These are phyloP conservation scores for Puccinia hordei DNA, from an alignment of 1,284 basidiomycete species.

Conservation along the genomic window DNA sequence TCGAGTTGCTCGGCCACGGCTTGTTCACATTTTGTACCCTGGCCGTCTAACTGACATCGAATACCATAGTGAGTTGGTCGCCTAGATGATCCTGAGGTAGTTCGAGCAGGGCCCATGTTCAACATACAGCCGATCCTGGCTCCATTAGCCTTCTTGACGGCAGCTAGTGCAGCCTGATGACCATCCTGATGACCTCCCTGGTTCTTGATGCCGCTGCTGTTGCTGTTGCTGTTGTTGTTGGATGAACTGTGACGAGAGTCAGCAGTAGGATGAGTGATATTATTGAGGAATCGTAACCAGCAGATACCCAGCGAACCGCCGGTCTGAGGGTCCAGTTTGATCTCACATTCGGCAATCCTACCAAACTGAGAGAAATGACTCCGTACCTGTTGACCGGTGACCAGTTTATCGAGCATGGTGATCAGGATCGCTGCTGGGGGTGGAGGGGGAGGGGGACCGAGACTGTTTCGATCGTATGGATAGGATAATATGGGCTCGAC, in stretches of 20 bases:
- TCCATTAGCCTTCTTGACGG: constrained; percentile 52
- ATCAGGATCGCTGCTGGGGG: constrained; percentile 69
- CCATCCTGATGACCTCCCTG: constrained; percentile 58
- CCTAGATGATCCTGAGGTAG: constrained; percentile 5
- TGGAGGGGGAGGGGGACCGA: constrained; percentile 73
- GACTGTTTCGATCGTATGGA: constrained; percentile 76
- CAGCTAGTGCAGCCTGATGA: constrained; percentile 58
- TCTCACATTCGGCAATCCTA: constrained; percentile 70
- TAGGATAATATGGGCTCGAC: constrained; percentile 18
- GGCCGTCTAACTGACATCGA: constrained; percentile 60
- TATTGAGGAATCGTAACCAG: constrained; percentile 69
- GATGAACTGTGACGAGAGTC: constrained; percentile 51
- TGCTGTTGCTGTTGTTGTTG: constrained; percentile 51
- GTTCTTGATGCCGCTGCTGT: constrained; percentile 56
- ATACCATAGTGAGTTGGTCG: constrained; percentile 50
- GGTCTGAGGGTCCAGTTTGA: constrained; percentile 76
- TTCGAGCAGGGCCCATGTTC: constrained; percentile 19
- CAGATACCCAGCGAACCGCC: constrained; percentile 82
- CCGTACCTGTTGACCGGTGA: constrained; percentile 69
- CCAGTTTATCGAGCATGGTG: constrained; percentile 72
- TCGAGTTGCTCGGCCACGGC: constrained; percentile 52
- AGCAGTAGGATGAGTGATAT: constrained; percentile 57
- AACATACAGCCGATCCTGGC: constrained; percentile 57
- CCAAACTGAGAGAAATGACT: constrained; percentile 73
- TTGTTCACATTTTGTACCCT: constrained; percentile 59